These are phyloP conservation scores for Saccharomyces pastorianus DNA, from an alignment of 1,139 yeast genomes.

Conservation along the genomic window DNA sequence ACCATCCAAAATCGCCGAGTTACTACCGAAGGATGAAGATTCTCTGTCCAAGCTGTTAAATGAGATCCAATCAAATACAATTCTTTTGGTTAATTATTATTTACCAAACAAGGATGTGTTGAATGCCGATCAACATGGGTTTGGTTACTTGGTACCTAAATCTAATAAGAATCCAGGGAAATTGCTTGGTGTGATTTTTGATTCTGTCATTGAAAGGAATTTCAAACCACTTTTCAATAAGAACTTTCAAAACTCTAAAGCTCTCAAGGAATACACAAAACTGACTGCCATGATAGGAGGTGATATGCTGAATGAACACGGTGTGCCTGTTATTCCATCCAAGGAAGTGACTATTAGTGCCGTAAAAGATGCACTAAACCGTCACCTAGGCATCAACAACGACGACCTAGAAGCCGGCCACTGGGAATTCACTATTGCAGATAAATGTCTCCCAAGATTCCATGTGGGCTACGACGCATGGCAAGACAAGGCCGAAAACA, in stretches of 20 bases:
- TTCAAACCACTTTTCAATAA: slow-evolving; percentile 30
- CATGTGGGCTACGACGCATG: slow-evolving; percentile 59
- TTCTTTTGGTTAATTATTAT: slow-evolving; percentile 55
- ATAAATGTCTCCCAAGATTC: slow-evolving; percentile 73
- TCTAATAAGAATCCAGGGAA: slow-evolving; percentile 45
- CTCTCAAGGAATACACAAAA: slow-evolving; percentile 46
- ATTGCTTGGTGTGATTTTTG: slow-evolving; percentile 81
- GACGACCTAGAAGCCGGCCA: slow-evolving; percentile 30
- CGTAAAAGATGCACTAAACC: slow-evolving; percentile 41
- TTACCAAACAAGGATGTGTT: slow-evolving; percentile 38
- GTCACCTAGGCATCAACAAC: slow-evolving; percentile 44
- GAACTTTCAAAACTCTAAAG: slow-evolving; percentile 16
- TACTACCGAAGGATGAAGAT: slow-evolving; percentile 14
- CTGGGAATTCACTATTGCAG: slow-evolving; percentile 29
- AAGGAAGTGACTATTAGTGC: slow-evolving; percentile 37
- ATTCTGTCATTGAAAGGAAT: slow-evolving; percentile 65
- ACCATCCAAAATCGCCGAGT: slow-evolving; percentile 32
- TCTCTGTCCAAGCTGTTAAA: slow-evolving; percentile 24
- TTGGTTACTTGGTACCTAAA: slow-evolving; percentile 82
- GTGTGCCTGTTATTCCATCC: slow-evolving; percentile 34
- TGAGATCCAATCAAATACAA: slow-evolving; percentile 42
- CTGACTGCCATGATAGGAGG: slow-evolving; percentile 92
- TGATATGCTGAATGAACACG: slow-evolving; percentile 40
- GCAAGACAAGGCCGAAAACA: slow-evolving; percentile 34
- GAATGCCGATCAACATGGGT: slow-evolving; percentile 43